phyloP scores from a whole-genome alignment of 768 basidiomycete genomes.

The Erythrobasidium yunnanense region DNA sequence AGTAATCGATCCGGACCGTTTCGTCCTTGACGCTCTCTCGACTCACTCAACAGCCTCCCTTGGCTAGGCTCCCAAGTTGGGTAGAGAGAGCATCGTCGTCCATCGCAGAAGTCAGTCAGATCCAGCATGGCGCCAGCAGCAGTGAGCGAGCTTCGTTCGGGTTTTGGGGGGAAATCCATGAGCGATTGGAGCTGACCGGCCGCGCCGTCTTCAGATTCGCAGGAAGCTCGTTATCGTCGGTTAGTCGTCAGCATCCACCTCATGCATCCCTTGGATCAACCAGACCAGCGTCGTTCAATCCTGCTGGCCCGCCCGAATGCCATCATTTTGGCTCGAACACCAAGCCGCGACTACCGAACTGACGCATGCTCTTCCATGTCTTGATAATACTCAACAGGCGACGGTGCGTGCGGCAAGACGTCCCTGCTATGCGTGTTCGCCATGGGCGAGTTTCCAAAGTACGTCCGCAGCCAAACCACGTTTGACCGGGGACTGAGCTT shows the following conservation, averaged over 20 bases:
- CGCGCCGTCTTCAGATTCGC: slow-evolving; percentile 17
- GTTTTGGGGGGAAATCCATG: neutral
- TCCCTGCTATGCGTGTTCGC: slow-evolving; percentile 82
- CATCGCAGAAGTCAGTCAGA: too few species aligned
- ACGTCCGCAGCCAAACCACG: neutral
- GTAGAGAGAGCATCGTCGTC: too few species aligned
- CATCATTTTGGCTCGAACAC: neutral
- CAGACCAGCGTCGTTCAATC: neutral
- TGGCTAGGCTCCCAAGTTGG: too few species aligned
- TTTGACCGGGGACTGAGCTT: too few species aligned
- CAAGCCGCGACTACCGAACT: neutral
- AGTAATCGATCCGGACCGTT: too few species aligned
- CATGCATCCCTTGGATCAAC: neutral
- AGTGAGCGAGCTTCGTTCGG: neutral
- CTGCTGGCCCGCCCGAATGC: neutral
- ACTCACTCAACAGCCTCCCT: too few species aligned
- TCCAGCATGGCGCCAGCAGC: neutral
- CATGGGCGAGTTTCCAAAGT: slow-evolving; percentile 79
- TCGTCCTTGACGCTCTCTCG: too few species aligned
- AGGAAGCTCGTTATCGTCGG: slow-evolving; percentile 31
- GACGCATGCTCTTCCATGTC: neutral
- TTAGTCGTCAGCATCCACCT: slow-evolving; percentile 2
- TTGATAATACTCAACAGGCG: slow-evolving; percentile 48
- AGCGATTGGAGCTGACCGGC: neutral
- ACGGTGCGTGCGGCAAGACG: slow-evolving; percentile 97